Evolutionary conservation across 257 asterid genomes (phyloP), one percentile per base, ranked within the genome.

Genomic region (Fraxinus quadrangulata): DNA sequence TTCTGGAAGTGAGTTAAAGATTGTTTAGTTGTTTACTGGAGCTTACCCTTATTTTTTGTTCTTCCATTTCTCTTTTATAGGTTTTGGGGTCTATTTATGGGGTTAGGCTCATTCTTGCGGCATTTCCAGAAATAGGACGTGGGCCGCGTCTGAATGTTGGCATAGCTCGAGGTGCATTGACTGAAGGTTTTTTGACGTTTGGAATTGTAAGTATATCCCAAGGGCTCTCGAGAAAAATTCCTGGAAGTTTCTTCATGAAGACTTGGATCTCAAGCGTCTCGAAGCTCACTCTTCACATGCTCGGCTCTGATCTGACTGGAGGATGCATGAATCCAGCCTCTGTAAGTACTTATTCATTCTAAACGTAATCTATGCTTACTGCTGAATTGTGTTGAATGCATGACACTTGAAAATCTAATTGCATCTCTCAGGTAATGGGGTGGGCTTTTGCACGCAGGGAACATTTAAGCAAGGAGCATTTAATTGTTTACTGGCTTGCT

Each of bases 271-370:
- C 97, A 56, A 92, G 97, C 76, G 82, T 92, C 74, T 86, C 97
- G 24, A 94, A 94, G 86, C 85, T 92, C 24, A 78, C 90, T 59
- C 97, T 94, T 68, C 98, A 94, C 79, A 80, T 91, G 28, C 97
- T 94, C 37, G 96, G 92, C 76, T 90, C 98, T 59, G 98, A 94
- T 83, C 87, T 94, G 54, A 94, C 98, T 0, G 98, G 98, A 2
- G 98, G 97, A 70, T 90, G 93, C 90, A 94, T 92, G 98, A 94
- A 94, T 87, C 98, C 98, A 9, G 98, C 97, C 56, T 88, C 98
- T 59, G 98, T 94, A 85, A 88, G 94, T 77, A 71, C 47, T 80
- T 21, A 23, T 77, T 45, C 17, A 61, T 49, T 33, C 19, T 63
- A 23, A 63, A 10, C 2, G 16, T 26, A 56, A 1, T 66, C 6